Evolutionary conservation across 257 asterid genomes (phyloP).

Genomic region (Solanum chilense): DNA sequence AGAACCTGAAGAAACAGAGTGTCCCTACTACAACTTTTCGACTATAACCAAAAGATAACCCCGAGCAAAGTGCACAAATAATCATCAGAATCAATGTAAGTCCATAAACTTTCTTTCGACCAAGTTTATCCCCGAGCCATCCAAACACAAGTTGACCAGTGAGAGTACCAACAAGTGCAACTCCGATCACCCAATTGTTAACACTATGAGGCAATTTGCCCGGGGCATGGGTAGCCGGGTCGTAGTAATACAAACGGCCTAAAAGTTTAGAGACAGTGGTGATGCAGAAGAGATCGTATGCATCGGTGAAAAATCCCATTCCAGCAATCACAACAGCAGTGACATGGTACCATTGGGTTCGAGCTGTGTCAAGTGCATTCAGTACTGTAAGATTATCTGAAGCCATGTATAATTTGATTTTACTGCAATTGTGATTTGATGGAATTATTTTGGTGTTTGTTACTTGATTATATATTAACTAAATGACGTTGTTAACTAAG

Average conservation of each 20-base stretch:
- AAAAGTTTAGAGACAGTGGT: slow-evolving; percentile 25
- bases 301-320: slow-evolving; percentile 65
- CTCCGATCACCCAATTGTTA: slow-evolving; percentile 44
- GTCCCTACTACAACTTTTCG: slow-evolving; percentile 47
- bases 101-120: slow-evolving; percentile 55
- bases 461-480: neutral
- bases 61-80: slow-evolving; percentile 42
- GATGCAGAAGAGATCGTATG: slow-evolving; percentile 53
- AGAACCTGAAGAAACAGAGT: slow-evolving; percentile 60
- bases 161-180: slow-evolving; percentile 58
- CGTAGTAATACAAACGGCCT: slow-evolving; percentile 49
- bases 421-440: neutral
- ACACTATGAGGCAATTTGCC: slow-evolving; percentile 34
- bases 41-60: slow-evolving; percentile 35
- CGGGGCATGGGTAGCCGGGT: slow-evolving; percentile 14
- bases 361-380: slow-evolving; percentile 47
- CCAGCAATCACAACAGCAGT: slow-evolving; percentile 54
- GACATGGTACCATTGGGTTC: slow-evolving; percentile 59
- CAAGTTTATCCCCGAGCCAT: slow-evolving; percentile 72
- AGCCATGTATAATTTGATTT: slow-evolving; percentile 14
- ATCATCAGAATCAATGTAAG: slow-evolving; percentile 50
- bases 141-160: slow-evolving; percentile 63
- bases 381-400: slow-evolving; percentile 38
- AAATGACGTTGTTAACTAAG: neutral
- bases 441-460: neutral